These are phyloP conservation scores for Tetracentron sinense DNA, from an alignment of 164 flowering plant species.

Conservation along the genomic window DNA sequence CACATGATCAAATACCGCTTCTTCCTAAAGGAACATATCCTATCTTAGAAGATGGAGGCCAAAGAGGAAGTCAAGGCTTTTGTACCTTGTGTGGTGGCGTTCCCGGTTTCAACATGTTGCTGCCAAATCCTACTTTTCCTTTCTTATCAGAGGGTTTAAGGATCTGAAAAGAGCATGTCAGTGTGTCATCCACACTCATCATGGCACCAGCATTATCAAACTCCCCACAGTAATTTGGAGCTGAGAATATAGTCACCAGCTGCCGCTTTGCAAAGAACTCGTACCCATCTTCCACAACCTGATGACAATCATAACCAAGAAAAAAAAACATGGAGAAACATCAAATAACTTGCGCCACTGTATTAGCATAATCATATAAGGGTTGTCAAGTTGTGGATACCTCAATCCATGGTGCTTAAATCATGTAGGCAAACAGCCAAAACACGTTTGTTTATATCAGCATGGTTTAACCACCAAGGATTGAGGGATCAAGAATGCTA, in stretches of 20 bases:
- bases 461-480: too few relatives aligned
- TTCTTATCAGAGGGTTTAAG: constrained; percentile 50
- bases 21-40: background rate
- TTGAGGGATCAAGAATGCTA: too few relatives aligned
- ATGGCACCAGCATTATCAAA: constrained; percentile 64
- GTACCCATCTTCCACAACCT: constrained; percentile 69
- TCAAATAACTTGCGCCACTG: too few relatives aligned
- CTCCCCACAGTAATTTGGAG: constrained; percentile 59
- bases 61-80: background rate
- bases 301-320: constrained; percentile 3
- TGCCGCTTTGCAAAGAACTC: constrained; percentile 57
- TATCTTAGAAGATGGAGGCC: background rate
- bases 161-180: constrained; percentile 58
- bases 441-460: too few relatives aligned
- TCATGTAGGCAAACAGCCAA: background rate
- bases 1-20: background rate
- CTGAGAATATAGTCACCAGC: constrained; percentile 53
- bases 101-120: constrained; percentile 37
- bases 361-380: background rate
- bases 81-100: constrained; percentile 58
- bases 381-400: background rate
- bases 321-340: too few relatives aligned
- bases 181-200: constrained; percentile 54
- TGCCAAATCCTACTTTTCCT: constrained; percentile 38
- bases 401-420: background rate